Conservation (phyloP, 176 grass and related monocot genomes). For the Eremochloa ophiuroides region DNA sequence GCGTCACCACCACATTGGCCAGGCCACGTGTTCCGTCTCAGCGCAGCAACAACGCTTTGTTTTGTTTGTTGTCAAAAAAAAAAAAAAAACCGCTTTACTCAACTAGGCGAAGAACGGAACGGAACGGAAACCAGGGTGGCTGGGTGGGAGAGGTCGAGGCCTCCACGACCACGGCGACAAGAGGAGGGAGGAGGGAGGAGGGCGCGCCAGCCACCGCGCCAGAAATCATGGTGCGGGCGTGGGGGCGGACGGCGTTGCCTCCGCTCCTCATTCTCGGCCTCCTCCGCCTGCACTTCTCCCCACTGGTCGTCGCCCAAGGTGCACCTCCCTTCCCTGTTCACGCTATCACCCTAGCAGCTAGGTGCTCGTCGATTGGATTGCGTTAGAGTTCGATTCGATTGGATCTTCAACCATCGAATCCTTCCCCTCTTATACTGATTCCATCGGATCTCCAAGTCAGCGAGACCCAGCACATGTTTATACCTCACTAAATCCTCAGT, state of each 20-base stretch:
- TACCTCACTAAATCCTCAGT: background rate
- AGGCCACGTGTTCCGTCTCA: conserved; percentile 16
- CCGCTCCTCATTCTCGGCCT: conserved; percentile 28
- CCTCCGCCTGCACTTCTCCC: conserved; percentile 16
- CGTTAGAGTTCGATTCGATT: background rate
- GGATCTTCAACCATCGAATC: background rate
- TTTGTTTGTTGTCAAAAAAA: too few species aligned
- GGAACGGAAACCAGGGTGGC: background rate
- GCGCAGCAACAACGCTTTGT: too few species aligned
- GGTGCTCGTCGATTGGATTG: background rate
- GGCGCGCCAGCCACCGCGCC: too few species aligned
- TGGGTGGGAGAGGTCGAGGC: too few species aligned
- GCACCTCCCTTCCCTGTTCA: background rate
- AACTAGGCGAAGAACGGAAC: background rate
- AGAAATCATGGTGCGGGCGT: conserved; percentile 24
- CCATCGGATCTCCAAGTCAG: background rate
- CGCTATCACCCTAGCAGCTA: background rate
- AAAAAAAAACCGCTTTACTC: too few species aligned
- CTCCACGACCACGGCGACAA: too few species aligned
- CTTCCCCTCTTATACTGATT: background rate
- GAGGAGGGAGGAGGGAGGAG: too few species aligned
- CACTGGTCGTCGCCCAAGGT: conserved; percentile 25
- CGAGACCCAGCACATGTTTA: background rate
- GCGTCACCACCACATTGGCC: background rate
- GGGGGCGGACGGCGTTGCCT: conserved; percentile 20